Evolutionary conservation across 179 eudicot species (phyloP).

Genomic region (Carnegiea gigantea): DNA sequence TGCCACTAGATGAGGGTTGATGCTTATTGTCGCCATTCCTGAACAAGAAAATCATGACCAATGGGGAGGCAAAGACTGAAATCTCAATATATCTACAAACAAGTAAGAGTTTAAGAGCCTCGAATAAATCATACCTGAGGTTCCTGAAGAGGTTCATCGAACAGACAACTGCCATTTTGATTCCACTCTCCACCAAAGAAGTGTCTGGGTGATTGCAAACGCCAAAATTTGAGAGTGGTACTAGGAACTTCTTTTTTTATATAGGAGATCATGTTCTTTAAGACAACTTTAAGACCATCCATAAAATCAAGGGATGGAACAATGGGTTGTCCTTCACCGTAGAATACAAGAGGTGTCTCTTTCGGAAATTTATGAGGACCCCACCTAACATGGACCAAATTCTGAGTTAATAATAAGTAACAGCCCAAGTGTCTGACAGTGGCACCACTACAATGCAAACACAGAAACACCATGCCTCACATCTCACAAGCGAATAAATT

Average conservation of each 20-base stretch:
- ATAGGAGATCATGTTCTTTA: slow-evolving; percentile 63
- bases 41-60: no score
- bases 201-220: slow-evolving; percentile 87
- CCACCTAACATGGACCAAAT: slow-evolving; percentile 56
- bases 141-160: slow-evolving; percentile 62
- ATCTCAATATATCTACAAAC: not conserved
- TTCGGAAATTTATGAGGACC: slow-evolving; percentile 80
- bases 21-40: no score
- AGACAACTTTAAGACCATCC: slow-evolving; percentile 68
- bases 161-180: slow-evolving; percentile 92
- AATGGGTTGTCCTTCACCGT: slow-evolving; percentile 55
- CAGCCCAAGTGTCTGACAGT: not conserved
- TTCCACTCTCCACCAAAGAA: slow-evolving; percentile 96
- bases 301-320: slow-evolving; percentile 59
- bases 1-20: no score
- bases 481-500: not conserved
- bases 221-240: slow-evolving; percentile 72
- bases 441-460: not conserved
- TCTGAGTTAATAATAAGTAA: slow-evolving; percentile 3
- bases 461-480: not conserved
- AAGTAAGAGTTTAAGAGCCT: not conserved
- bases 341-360: slow-evolving; percentile 88
- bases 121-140: slow-evolving; percentile 51
- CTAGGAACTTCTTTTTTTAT: slow-evolving; percentile 59
- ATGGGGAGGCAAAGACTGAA: not conserved